phyloP scores from a whole-genome alignment of 2,329 filamentous ascomycete genomes.

The Zasmidium cellare region DNA sequence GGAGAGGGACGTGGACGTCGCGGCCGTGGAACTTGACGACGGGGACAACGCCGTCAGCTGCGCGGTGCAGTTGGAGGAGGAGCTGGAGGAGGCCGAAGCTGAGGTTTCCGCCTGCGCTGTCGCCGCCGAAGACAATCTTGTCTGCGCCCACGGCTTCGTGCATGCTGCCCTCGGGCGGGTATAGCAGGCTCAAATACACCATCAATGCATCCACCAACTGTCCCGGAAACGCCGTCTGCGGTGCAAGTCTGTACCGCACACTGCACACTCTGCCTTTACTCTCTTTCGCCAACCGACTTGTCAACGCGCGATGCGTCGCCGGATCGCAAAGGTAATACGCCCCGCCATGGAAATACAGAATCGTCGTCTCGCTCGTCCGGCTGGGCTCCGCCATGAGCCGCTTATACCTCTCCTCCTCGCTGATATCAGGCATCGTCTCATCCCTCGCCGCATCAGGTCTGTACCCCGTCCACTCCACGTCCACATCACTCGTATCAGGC shows the following conservation, averaged over 20 bases:
- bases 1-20: conserved; percentile 61
- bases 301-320: conserved; percentile 60
- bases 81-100: conserved; percentile 66
- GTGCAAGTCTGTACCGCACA: conserved; percentile 73
- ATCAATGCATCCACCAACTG: conserved; percentile 72
- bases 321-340: conserved; percentile 74
- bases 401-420: conserved; percentile 65
- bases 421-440: conserved; percentile 55
- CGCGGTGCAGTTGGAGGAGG: conserved; percentile 62
- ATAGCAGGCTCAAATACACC: conserved; percentile 71
- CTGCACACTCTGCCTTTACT: conserved; percentile 69
- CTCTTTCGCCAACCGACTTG: conserved; percentile 63
- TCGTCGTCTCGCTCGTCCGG: conserved; percentile 57
- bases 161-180: conserved; percentile 67
- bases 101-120: conserved; percentile 75
- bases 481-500: conserved; percentile 58
- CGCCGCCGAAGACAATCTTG: conserved; percentile 71
- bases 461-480: conserved; percentile 77
- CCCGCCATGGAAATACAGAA: conserved; percentile 76
- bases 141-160: conserved; percentile 65
- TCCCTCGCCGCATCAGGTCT: conserved; percentile 55
- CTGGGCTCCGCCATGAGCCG: conserved; percentile 66
- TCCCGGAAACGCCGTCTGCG: conserved; percentile 72
- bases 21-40: conserved; percentile 63
- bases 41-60: conserved; percentile 41